Evolutionary conservation across 768 basidiomycete genomes (phyloP), one percentile per base, ranked within the genome.

Genomic region (Amyloporia xantha): DNA sequence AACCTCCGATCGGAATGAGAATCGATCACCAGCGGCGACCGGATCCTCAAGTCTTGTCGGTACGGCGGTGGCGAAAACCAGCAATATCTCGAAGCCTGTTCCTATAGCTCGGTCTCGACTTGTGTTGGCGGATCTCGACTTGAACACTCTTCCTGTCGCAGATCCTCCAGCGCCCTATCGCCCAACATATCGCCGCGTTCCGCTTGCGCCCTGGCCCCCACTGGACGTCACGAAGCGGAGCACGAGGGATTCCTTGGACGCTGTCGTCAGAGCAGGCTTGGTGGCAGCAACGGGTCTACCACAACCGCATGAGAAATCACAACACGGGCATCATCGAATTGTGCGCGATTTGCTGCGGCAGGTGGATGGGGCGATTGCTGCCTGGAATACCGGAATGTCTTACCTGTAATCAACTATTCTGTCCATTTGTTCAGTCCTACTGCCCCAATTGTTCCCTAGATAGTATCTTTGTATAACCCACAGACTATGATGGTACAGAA

Each of bases 311-410:
- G 13, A 9, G 13, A 27, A 20, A 12, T 10, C 5, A 11, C 41
- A 43, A 9, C 7, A 24, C 5, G 41, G 24, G 13, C 36, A 47
- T n/a, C 46, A 37, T 39, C 46, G 36, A 15, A 47, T 47, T 19
- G 28, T 47, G 24, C 46, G 23, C n/a, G 46, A 47, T 23, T 27
- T 47, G 7, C 21, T 47, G 37, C 15, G 33, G 15, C 13, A 35
- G 20, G 11, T 47, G 13, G 46, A 47, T n/a, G 36, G 5, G 23
- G 46, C 20, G 46, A 25, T 23, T 23, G 21, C 15, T n/a, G 20
- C 27, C 10, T 39, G 35, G 46, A 19, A 39, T 9, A 10, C 6
- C 20, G 38, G 17, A 19, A 21, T 39, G 38, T 39, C 38, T 17
- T 19, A 39, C 9, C 12, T 39, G 20, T 39, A 21, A 39, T 27